Conservation (phyloP, 345 rosid species). For the Psidium guajava region DNA sequence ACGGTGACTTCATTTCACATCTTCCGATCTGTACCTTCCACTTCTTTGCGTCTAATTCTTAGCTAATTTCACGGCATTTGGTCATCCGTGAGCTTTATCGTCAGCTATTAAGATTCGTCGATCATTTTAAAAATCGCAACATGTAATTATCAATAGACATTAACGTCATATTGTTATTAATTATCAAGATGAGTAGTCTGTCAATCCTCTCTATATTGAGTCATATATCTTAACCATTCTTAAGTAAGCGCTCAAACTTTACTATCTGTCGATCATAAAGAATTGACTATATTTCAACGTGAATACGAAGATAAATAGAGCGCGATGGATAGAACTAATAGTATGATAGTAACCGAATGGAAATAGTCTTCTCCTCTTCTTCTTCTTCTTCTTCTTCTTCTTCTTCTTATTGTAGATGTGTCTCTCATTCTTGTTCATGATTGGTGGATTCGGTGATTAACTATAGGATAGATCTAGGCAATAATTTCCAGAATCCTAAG, state of each 20-base stretch:
- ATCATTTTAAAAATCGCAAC: background rate
- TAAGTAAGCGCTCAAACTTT: background rate
- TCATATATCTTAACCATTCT: background rate
- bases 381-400: no score
- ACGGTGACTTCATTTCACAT: background rate
- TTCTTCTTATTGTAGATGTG: background rate
- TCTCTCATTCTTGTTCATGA: background rate
- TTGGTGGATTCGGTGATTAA: background rate
- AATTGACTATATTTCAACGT: background rate
- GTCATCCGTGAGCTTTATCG: background rate
- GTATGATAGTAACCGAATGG: background rate
- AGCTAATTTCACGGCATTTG: background rate
- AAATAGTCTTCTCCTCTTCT: no score
- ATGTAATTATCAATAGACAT: background rate
- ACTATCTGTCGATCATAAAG: background rate
- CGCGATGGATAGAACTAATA: background rate
- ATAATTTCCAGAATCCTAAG: background rate
- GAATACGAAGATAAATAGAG: background rate
- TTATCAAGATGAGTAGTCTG: background rate
- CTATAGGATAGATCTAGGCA: background rate
- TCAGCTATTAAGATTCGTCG: background rate
- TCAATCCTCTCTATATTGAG: background rate
- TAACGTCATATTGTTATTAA: background rate
- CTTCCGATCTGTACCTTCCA: background rate
- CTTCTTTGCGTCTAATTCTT: background rate